Evolutionary conservation across 768 basidiomycete species (phyloP).

Genomic region (Agaricus subrufescens): DNA sequence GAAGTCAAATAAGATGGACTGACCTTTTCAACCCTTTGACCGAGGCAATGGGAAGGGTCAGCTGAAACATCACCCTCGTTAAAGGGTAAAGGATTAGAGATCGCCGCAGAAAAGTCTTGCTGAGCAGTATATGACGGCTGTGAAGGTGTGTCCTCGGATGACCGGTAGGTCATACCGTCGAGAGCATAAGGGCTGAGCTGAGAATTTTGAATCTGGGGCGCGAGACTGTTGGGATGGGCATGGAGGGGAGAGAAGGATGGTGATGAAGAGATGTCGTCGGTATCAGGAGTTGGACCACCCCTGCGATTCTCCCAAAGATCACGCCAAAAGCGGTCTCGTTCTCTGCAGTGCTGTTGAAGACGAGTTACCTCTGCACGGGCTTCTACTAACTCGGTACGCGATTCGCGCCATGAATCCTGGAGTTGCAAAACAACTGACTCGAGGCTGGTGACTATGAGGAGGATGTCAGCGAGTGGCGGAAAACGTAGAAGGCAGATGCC

Average conservation of each 20-base stretch:
- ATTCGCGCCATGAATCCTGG: conserved; percentile 74
- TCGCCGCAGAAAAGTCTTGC: conserved; percentile 25
- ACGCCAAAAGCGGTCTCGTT: conserved; percentile 73
- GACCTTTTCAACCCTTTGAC: conserved; percentile 11
- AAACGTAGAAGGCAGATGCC: not conserved
- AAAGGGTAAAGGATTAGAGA: conserved; percentile 42
- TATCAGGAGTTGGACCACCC: conserved; percentile 43
- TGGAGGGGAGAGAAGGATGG: conserved; percentile 32
- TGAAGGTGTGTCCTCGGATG: conserved; percentile 40
- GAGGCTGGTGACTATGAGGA: conserved; percentile 63
- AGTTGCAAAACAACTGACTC: conserved; percentile 82
- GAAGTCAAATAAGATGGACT: not conserved
- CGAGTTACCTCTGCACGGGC: conserved; percentile 63
- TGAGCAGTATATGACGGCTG: conserved; percentile 38
- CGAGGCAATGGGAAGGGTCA: conserved; percentile 17
- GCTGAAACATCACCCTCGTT: conserved; percentile 14
- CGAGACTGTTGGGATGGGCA: conserved; percentile 23
- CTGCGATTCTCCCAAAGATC: conserved; percentile 65
- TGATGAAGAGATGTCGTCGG: conserved; percentile 47
- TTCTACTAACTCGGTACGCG: conserved; percentile 55
- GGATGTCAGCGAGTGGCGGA: conserved; percentile 12
- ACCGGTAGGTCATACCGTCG: conserved; percentile 40
- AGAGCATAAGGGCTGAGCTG: conserved; percentile 31
- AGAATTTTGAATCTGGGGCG: conserved; percentile 28
- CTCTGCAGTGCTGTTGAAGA: conserved; percentile 58